A percentile compares a stretch with the other conserved stretches of the same genome.
phyloP scores from a whole-genome alignment of 2,329 filamentous ascomycete species.

The Aspergillus sp. region DNA sequence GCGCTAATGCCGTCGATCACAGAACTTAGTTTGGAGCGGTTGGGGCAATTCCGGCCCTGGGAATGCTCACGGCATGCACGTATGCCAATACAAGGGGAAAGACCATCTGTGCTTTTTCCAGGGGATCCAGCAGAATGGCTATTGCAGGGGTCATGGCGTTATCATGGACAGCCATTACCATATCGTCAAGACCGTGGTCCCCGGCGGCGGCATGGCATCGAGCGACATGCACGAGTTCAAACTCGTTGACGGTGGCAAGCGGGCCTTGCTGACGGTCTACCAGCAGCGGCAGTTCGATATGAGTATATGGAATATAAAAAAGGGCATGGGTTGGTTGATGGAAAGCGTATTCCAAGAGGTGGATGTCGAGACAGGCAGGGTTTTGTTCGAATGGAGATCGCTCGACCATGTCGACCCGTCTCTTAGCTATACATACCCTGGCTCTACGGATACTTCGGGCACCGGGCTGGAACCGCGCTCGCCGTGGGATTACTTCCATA shows the following conservation, averaged over 20 bases:
- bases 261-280: conserved; percentile 43
- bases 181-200: conserved; percentile 48
- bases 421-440: conserved; percentile 48
- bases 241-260: conserved; percentile 46
- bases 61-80: conserved; percentile 49
- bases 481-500: conserved; percentile 48
- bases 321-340: conserved; percentile 52
- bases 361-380: conserved; percentile 49
- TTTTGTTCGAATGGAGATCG: conserved; percentile 53
- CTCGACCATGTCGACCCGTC: conserved; percentile 51
- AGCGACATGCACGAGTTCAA: conserved; percentile 56
- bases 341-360: conserved; percentile 56
- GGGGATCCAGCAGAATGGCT: conserved; percentile 52
- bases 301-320: conserved; percentile 42
- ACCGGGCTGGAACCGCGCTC: conserved; percentile 47
- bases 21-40: conserved; percentile 53
- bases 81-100: conserved; percentile 49
- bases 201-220: conserved; percentile 40
- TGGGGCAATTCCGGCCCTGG: conserved; percentile 51
- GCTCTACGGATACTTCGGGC: conserved; percentile 47
- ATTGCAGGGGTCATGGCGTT: conserved; percentile 52
- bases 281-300: conserved; percentile 49
- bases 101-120: conserved; percentile 56
- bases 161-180: conserved; percentile 54
- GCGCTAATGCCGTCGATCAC: conserved; percentile 1